These are phyloP conservation scores for Cymodocea nodosa DNA, from an alignment of 116 monocot genomes.

Conservation along the genomic window DNA sequence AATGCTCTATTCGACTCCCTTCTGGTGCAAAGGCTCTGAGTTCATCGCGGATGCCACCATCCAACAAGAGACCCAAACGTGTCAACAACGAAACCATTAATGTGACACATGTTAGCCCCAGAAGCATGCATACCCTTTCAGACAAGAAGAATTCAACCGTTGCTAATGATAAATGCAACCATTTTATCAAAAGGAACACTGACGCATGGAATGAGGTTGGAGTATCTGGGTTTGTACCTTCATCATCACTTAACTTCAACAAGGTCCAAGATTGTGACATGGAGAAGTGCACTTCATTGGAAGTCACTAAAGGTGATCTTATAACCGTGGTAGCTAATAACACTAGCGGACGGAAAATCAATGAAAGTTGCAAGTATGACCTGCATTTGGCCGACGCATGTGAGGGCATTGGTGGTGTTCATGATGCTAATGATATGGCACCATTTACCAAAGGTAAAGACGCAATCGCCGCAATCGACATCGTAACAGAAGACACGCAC, in stretches of 20 bases:
- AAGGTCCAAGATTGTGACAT: background rate
- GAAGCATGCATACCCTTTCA: no score
- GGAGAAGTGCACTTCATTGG: background rate
- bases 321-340: background rate
- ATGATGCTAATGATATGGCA: no score
- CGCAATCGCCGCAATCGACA: no score
- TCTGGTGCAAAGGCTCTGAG: background rate
- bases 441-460: no score
- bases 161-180: background rate
- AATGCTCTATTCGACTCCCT: constrained; percentile 10
- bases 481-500: no score
- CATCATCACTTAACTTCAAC: background rate
- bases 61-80: background rate
- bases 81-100: background rate
- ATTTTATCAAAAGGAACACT: background rate
- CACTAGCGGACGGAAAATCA: background rate
- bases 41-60: no score
- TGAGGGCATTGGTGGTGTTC: no score
- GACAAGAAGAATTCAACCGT: background rate
- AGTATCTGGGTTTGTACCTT: background rate
- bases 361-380: no score
- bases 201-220: background rate
- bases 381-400: no score
- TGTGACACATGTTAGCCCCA: no score
- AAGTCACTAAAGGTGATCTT: background rate